Evolutionary conservation across 2,329 filamentous ascomycete genomes (phyloP), one percentile per base, ranked within the genome.

Genomic region (Aureobasidium sp.): DNA sequence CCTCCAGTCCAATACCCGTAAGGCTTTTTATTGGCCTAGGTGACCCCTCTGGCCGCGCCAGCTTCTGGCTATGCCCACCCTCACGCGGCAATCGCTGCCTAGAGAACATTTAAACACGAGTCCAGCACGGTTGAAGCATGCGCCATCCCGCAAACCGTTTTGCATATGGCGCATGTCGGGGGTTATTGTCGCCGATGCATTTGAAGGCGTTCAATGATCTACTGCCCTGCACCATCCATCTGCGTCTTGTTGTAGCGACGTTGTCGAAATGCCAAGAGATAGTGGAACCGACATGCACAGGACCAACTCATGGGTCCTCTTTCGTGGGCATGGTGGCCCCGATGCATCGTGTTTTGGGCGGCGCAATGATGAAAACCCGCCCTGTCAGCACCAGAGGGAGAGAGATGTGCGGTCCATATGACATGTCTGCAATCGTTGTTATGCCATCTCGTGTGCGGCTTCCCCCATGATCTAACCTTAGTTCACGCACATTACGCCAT

Each of bases 401-500:
- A 42, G 50, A 42, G 54, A 59, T 59, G 24, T 50, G 57, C 57
- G 45, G 35, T 60, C 45, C 42, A 50, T 60, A 60, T 60, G 57
- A 50, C 57, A 60, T 49, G 45, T 50, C 57, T 60, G 45, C 57
- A 60, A 40, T 49, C 57, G 29, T 35, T 60, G 19, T 50, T 49
- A 35, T 60, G 57, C 44, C 45, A 49, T 60, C 22, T 49, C 39
- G 17, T 60, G 17, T 31, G 17, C 57, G 57, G 57, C 33, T 50
- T 35, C 57, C 44, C 44, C 57, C 57, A 60, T 42, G 44, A 50
- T 57, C 48, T 40, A 61, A 61, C 50, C 39, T 61, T 61, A 56
- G 49, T 61, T 31, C 40, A 39, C 19, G 50, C 49, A 33, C 17
- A 56, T 61, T 61, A 56, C 60, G 60, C 60, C 60, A 61, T 61